Evolutionary conservation across 2,329 filamentous ascomycete genomes (phyloP), one percentile per base, ranked within the genome.

Genomic region (Pyricularia grisea): DNA sequence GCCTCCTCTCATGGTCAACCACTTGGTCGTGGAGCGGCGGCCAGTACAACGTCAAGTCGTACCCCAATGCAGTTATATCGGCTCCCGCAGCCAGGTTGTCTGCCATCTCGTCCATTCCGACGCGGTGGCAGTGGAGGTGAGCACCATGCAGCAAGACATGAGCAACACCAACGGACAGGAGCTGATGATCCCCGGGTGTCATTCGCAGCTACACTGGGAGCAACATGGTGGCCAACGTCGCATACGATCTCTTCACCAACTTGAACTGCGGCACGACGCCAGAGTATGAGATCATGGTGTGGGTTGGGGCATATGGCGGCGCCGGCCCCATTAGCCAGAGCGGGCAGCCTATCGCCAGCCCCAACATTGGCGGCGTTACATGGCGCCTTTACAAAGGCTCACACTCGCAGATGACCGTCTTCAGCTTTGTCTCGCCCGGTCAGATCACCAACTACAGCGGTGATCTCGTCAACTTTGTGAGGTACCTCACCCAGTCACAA

Each of bases 221-320:
- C 25, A 73, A 74, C 64, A 69, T 79, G 67, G 79, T 87, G 30
- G 82, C 85, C 58, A 81, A 89, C 73, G 87, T 90, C 2, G 79
- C 86, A 17, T 89, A 88, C 74, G 86, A 89, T 75, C 77, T 89
- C 60, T 89, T 88, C 80, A 86, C 87, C 36, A 79, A 80, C 17
- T 78, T 78, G 20, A 80, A 82, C 14, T 79, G 80, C 12, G 78
- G 82, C 1, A 76, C 76, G 65, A 74, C 70, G 6, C 74, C 83
- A 31, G 78, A 86, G 73, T 88, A 87, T 75, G 88, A 90, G 77
- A 82, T 90, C 76, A 90, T 90, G 88, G 81, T 90, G 73, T 90
- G 88, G 88, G 79, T 89, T 65, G 83, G 80, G 1, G 81, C 83
- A 2, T 79, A 86, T 65, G 87, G 87, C 33, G 86, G 85, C 68